Base-by-base conservation (phyloP, 1,284 basidiomycete species). In the Rhodotorula sp. region DNA sequence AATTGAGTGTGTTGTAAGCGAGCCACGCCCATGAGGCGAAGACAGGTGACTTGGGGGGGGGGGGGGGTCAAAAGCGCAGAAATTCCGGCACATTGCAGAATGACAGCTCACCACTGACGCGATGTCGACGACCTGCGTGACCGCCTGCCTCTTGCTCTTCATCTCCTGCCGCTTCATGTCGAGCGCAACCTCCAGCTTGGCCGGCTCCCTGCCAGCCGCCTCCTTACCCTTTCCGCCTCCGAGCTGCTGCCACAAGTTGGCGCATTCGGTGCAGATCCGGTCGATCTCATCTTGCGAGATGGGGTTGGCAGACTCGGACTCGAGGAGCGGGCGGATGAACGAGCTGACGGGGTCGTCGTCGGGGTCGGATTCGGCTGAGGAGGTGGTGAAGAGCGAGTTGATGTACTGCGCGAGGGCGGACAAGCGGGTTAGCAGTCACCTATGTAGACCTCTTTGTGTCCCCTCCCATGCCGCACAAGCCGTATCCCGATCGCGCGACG, bases 181-280 rank as follows among this genome's bases (percentile, higher is more conserved):
- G 84, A 99, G 88, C 54, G 94, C 91, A 81, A 92, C 92, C 80
- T 98, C 95, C 69, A 99, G 84, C 78, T 90, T 89, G 76, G 87
- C 86, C 54, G 91, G 75, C 74, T 17, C 78, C 74, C 60, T 74
- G 84, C n/a, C 47, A 10, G 36, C 53, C 2, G 32, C 60, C 5
- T 52, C 57, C 2, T 34, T 60, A 3, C 52, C 34, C 29, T 62
- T 66, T 9, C 70, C 61, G 76, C 82, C 76, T 84, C 85, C 69
- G 84, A 87, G 78, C 84, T 87, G 60, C 84, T 82, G 48, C 70
- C 87, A 83, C 47, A 83, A 83, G 59, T 80, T 83, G 54, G 90
- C 81, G 61, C 88, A 86, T 34, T 89, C 88, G 66, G 86, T 85
- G 55, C 89, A 85, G 74, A 88, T 82, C 72, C 86, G 85, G 1